A percentile compares a stretch with the other conserved stretches of the same genome.
Evolutionary conservation across 306 rosid species (phyloP).

Genomic region (Bauhinia variegata): DNA sequence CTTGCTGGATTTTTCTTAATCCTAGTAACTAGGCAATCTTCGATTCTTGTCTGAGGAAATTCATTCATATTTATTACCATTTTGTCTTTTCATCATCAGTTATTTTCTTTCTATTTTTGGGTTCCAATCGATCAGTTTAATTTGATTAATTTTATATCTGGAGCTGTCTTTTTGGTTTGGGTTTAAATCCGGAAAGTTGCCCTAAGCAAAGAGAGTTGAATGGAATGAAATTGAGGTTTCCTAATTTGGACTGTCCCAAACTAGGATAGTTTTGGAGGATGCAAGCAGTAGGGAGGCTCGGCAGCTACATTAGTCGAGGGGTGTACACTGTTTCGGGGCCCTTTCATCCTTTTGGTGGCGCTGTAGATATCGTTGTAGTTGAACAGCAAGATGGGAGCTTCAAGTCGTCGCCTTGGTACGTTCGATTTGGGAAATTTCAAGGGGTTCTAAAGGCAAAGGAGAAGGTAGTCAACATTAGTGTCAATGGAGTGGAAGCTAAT

Average conservation of each 20-base stretch:
- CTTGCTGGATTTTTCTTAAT: constrained; percentile 17
- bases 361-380: constrained; percentile 90
- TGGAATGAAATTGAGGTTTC: constrained; percentile 27
- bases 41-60: background rate
- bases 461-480: constrained; percentile 63
- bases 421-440: constrained; percentile 89
- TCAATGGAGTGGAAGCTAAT: constrained; percentile 68
- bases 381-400: constrained; percentile 79
- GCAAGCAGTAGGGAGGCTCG: constrained; percentile 85
- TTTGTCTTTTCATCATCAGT: background rate
- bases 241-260: constrained; percentile 16
- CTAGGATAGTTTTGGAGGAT: constrained; percentile 48
- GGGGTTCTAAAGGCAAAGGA: constrained; percentile 85
- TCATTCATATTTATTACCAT: background rate
- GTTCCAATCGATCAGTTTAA: constrained; percentile 4
- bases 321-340: constrained; percentile 80
- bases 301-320: constrained; percentile 70
- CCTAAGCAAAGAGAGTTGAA: background rate
- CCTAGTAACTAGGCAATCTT: background rate
- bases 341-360: constrained; percentile 95
- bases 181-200: background rate
- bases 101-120: background rate
- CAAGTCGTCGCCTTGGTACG: constrained; percentile 94
- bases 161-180: background rate
- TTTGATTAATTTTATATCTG: background rate